phyloP scores from a whole-genome alignment of 306 rosid genomes.

The Malus sylvestris region DNA sequence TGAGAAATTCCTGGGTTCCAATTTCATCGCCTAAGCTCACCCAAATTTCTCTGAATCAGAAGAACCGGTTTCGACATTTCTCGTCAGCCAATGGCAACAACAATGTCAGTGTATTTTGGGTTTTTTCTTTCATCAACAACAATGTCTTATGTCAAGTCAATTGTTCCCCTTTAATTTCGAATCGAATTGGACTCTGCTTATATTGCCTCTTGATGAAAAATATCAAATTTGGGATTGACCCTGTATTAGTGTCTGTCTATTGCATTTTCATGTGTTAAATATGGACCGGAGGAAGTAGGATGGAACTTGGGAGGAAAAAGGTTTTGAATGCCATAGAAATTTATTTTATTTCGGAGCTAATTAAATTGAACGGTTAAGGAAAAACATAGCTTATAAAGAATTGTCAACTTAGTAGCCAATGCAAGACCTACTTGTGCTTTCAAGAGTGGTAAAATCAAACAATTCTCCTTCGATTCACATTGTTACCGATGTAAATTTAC shows the following conservation, averaged over 20 bases:
- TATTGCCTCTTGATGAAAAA: neutral
- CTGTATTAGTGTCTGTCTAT: neutral
- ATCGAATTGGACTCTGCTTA: neutral
- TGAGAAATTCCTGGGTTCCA: neutral
- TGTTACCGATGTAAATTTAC: neutral
- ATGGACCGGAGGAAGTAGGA: neutral
- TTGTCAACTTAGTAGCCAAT: neutral
- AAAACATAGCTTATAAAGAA: neutral
- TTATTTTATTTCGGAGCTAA: neutral
- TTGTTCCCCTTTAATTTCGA: neutral
- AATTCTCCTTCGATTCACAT: neutral
- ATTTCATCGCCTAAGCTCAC: conserved; percentile 16
- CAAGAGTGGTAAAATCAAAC: neutral
- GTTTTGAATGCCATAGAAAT: neutral
- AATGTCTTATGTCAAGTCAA: neutral
- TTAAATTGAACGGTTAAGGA: neutral
- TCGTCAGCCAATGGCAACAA: conserved; percentile 28
- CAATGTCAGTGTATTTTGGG: conserved; percentile 19
- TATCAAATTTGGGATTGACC: neutral
- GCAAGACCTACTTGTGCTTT: neutral
- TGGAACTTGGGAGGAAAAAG: neutral
- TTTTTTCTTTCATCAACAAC: neutral
- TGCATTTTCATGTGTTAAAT: neutral
- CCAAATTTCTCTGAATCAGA: conserved; percentile 11
- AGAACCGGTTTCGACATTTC: conserved; percentile 1